These are phyloP conservation scores for Tanozyma kutaoensis DNA, from an alignment of 805 yeast genomes.

Conservation along the genomic window DNA sequence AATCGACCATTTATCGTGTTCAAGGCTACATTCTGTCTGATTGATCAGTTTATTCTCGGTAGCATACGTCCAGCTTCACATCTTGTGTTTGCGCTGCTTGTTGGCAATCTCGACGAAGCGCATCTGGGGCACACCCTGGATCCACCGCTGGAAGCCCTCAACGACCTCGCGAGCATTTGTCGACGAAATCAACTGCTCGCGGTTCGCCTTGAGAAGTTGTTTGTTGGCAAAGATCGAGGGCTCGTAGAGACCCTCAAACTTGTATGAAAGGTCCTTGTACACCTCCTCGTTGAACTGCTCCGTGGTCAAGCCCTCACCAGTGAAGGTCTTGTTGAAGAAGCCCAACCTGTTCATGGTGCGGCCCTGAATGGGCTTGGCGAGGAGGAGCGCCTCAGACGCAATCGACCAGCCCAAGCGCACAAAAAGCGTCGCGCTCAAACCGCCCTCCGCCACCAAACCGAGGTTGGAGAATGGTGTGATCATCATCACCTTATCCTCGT, in stretches of 20 bases:
- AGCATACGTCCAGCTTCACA: too few relatives aligned
- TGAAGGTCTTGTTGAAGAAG: conserved; percentile 45
- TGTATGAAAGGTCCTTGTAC: conserved; percentile 16
- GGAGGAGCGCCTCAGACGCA: conserved; percentile 60
- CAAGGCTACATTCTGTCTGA: too few relatives aligned
- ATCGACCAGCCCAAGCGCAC: conserved; percentile 58
- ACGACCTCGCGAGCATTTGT: conserved; percentile 56
- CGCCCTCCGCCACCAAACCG: conserved; percentile 79
- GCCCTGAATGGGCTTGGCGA: conserved; percentile 53
- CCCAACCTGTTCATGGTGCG: conserved; percentile 44
- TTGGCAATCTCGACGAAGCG: conserved; percentile 44
- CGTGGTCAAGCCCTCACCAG: conserved; percentile 18
- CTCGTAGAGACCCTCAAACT: conserved; percentile 30
- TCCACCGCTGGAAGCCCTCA: conserved; percentile 58
- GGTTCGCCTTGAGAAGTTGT: conserved; percentile 24
- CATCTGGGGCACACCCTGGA: conserved; percentile 57
- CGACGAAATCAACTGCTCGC: conserved; percentile 27
- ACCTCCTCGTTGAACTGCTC: conserved; percentile 31
- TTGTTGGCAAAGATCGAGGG: conserved; percentile 34
- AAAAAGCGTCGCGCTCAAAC: conserved; percentile 54
- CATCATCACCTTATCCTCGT: conserved; percentile 41
- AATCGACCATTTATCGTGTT: too few relatives aligned
- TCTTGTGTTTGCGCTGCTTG: conserved; percentile 48
- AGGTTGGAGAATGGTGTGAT: conserved; percentile 71
- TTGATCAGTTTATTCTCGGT: too few relatives aligned